Base-by-base conservation (phyloP, 768 basidiomycete genomes). In the Lactifluus pinguis region DNA sequence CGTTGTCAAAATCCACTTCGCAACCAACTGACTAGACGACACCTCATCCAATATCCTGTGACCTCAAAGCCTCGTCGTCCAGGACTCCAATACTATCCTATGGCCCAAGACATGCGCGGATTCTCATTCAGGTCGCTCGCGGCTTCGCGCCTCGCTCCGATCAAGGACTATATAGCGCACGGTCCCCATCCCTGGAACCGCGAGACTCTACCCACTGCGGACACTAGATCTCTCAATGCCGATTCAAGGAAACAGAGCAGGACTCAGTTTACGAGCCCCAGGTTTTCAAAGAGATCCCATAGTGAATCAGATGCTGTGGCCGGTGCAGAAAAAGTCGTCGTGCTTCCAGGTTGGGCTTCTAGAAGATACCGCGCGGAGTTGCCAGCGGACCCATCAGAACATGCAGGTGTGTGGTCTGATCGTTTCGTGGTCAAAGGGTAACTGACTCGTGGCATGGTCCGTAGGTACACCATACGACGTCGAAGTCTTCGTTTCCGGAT, bases 311-410 rank as follows among this genome's bases (percentile, higher is more conserved):
- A 66, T n/a, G 72, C 64, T 34, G 47, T 38, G 13, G 41, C 69
- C 4, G 64, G 65, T 38, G 57, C 68, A 17, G 84, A 87, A 65
- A 75, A 76, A 44, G 67, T 87, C 3, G 75, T 77, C 17, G 68
- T 91, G 25, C 92, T 92, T 72, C 91, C 91, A 5, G 89, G 91
- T 2, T 93, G 89, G 88, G 91, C 89, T 2, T 78, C 80, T 6
- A 76, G 81, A 54, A 72, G 80, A 32, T 83, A 81, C 68, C 71
- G 64, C 15, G 66, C 60, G 49, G 65, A 6, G n/a, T 21, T 47
- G 41, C 17, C 41, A 15, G 41, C 63, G 44, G 66, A 47, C 51
- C 54, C 21, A 17, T 63, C 45, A 19, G 57, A 67, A 45, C 59
- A 53, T 50, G 68, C 58, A 70, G 67, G 68, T 74, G 72, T 52